Evolutionary conservation across 371 early-diverging fungal genomes (phyloP).

Genomic region (Chytridiales sp.): DNA sequence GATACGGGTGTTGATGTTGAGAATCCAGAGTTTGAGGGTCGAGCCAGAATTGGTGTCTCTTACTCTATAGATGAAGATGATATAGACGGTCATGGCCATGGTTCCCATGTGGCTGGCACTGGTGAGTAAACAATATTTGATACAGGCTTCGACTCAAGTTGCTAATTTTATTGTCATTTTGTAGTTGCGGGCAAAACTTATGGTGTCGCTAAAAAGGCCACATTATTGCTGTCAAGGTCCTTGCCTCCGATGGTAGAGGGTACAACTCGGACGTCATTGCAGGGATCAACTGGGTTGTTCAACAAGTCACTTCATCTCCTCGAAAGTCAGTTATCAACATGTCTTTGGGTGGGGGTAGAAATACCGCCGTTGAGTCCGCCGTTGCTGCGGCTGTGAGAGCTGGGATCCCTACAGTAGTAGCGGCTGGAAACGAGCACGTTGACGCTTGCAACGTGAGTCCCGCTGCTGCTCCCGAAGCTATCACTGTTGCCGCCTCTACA

Average conservation of each 20-base stretch:
- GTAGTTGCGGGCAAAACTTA: conserved; percentile 60
- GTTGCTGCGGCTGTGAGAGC: conserved; percentile 23
- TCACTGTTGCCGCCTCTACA: conserved; percentile 60
- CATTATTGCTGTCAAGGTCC: conserved; percentile 73
- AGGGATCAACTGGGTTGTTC: conserved; percentile 57
- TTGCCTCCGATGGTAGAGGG: conserved; percentile 57
- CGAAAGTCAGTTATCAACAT: neutral
- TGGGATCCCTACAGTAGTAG: conserved; percentile 57
- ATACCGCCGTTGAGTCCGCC: conserved; percentile 40
- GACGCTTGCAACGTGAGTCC: conserved; percentile 70
- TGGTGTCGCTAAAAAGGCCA: conserved; percentile 80
- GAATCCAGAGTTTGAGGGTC: conserved; percentile 26
- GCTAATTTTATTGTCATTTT: conserved; percentile 93
- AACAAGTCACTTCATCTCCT: neutral
- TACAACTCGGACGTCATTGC: conserved; percentile 53
- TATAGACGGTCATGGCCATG: conserved; percentile 35
- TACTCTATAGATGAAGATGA: conserved; percentile 40
- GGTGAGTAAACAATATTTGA: neutral
- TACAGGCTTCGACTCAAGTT: conserved; percentile 63
- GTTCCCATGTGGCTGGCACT: conserved; percentile 68
- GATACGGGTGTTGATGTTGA: conserved; percentile 15
- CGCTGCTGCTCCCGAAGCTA: conserved; percentile 34
- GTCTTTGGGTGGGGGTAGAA: conserved; percentile 48
- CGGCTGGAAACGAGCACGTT: conserved; percentile 61
- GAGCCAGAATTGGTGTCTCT: conserved; percentile 25